Conservation (phyloP, 2,329 filamentous ascomycete genomes). For the Penicillium palitans region DNA sequence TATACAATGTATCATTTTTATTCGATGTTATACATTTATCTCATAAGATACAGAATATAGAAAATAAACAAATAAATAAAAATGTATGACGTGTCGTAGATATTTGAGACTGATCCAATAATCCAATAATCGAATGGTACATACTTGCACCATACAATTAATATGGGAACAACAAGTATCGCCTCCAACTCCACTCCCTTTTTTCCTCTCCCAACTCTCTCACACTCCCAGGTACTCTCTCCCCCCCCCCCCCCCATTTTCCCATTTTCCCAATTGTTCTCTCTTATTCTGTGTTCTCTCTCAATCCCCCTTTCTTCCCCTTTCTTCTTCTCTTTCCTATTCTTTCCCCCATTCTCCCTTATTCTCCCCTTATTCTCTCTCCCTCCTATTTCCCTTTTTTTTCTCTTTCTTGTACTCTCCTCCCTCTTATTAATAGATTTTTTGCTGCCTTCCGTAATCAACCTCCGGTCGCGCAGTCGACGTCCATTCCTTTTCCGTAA, state of each 20-base stretch:
- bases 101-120: constrained; percentile 13
- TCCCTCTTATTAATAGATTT: constrained; percentile 17
- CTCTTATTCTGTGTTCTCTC: background rate
- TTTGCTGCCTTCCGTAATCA: constrained; percentile 11
- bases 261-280: background rate
- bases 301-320: constrained; percentile 5
- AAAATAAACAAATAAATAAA: background rate
- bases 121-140: background rate
- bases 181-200: constrained; percentile 3
- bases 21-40: too few relatives aligned
- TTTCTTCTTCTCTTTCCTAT: constrained; percentile 6
- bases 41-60: too few relatives aligned
- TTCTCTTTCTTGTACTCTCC: constrained; percentile 12
- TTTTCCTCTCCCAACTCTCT: background rate
- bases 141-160: background rate
- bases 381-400: constrained; percentile 4
- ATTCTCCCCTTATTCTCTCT: background rate
- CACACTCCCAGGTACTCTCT: background rate
- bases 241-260: background rate
- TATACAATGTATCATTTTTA: background rate
- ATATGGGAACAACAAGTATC: constrained; percentile 10
- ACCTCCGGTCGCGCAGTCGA: constrained; percentile 25
- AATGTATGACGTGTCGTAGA: constrained; percentile 9
- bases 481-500: constrained; percentile 27
- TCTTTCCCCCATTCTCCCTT: constrained; percentile 15